Conservation (phyloP, 148 eudicot species). For the Talinum fruticosum region DNA sequence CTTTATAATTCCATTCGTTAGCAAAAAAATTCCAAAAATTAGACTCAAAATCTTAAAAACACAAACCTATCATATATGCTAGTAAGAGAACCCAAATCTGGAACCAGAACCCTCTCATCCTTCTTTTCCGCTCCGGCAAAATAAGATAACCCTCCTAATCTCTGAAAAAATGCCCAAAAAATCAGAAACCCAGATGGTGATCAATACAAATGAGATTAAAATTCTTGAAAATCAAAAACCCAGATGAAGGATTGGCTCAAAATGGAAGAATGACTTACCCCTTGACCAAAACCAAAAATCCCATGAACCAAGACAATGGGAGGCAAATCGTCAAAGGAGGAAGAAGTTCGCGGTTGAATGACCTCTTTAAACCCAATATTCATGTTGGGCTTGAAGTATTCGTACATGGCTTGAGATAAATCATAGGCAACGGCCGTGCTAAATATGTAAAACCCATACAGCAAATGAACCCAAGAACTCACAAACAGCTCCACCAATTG, state of each 20-base stretch:
- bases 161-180: conserved; percentile 37
- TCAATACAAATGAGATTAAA: background rate
- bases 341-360: conserved; percentile 19
- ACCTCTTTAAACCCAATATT: conserved; percentile 36
- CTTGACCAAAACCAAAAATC: conserved; percentile 93
- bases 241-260: background rate
- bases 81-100: conserved; percentile 90
- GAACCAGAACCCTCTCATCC: conserved; percentile 91
- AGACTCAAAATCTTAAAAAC: background rate
- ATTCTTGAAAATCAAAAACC: background rate
- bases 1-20: background rate
- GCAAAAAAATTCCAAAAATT: background rate
- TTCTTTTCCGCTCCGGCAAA: conserved; percentile 96
- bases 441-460: conserved; percentile 81
- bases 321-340: conserved; percentile 52
- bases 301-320: conserved; percentile 97
- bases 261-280: conserved; percentile 46
- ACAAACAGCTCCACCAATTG: conserved; percentile 70
- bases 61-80: conserved; percentile 86
- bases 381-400: conserved; percentile 39
- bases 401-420: conserved; percentile 60
- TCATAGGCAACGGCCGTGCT: conserved; percentile 78
- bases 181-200: conserved; percentile 14
- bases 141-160: conserved; percentile 77
- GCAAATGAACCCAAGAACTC: conserved; percentile 75